phyloP scores from a whole-genome alignment of 768 basidiomycete species.

The Leccinum truebloodii region DNA sequence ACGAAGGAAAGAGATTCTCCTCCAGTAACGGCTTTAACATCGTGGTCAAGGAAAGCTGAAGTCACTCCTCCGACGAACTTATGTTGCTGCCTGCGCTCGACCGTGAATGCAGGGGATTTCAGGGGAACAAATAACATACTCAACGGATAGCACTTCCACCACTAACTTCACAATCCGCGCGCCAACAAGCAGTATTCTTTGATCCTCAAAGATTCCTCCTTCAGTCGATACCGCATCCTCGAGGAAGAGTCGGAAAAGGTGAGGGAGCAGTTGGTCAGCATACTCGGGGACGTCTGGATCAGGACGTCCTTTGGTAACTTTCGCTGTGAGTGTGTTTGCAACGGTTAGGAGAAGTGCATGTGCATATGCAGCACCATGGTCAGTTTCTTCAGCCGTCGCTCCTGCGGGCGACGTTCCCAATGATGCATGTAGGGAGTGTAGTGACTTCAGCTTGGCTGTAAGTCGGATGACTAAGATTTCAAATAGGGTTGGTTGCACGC shows the following conservation, averaged over 20 bases:
- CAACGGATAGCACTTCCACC: constrained; percentile 56
- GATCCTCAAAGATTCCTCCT: constrained; percentile 38
- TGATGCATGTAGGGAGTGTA: constrained; percentile 44
- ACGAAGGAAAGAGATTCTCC: constrained; percentile 47
- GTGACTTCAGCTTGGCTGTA: constrained; percentile 69
- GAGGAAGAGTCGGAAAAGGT: constrained; percentile 67
- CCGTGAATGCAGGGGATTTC: not conserved
- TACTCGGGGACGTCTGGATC: constrained; percentile 82
- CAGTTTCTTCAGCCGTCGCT: constrained; percentile 39
- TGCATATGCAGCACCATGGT: constrained; percentile 78
- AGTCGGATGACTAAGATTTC: constrained; percentile 80
- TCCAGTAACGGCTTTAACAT: constrained; percentile 50
- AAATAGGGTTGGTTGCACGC: constrained; percentile 73
- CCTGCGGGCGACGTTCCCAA: constrained; percentile 4
- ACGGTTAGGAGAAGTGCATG: constrained; percentile 80
- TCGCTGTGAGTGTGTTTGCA: constrained; percentile 55
- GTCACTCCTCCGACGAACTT: constrained; percentile 47
- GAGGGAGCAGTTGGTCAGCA: constrained; percentile 71
- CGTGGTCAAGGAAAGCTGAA: constrained; percentile 42
- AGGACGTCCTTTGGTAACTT: constrained; percentile 43
- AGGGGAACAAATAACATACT: constrained; percentile 51
- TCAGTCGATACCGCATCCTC: constrained; percentile 35
- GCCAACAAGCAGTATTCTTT: constrained; percentile 40
- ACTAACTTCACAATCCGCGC: constrained; percentile 69
- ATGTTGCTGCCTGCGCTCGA: constrained; percentile 55